A percentile compares a stretch with the other conserved stretches of the same genome.
Evolutionary conservation across 176 grass and related monocot genomes (phyloP).

Genomic region (Musa acuminata): DNA sequence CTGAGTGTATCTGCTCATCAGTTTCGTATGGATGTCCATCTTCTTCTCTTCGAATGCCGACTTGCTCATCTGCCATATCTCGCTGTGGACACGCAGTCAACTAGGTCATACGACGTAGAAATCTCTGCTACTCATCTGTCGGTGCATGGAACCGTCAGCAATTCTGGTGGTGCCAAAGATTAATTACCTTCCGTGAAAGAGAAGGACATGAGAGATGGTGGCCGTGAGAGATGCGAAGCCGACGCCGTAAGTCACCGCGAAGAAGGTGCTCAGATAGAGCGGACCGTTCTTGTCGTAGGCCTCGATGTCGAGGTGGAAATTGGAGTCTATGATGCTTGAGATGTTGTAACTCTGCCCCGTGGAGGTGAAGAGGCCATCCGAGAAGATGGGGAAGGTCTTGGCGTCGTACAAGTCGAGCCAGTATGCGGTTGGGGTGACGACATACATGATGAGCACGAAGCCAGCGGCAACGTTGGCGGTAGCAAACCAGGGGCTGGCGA

Average conservation of each 20-base stretch:
- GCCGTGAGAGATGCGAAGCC: conserved; percentile 81
- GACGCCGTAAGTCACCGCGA: conserved; percentile 61
- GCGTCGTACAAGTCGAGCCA: conserved; percentile 75
- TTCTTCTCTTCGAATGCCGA: conserved; percentile 69
- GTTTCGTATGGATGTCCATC: conserved; percentile 73
- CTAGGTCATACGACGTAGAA: neutral
- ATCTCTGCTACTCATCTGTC: too few species aligned
- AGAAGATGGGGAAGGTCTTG: conserved; percentile 75
- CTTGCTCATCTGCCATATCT: conserved; percentile 78
- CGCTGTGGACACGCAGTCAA: conserved; percentile 25
- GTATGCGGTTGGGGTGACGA: conserved; percentile 55
- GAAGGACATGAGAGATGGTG: conserved; percentile 64
- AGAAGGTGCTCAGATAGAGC: conserved; percentile 78
- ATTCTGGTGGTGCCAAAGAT: too few species aligned
- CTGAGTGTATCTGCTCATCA: conserved; percentile 78
- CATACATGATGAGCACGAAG: conserved; percentile 64
- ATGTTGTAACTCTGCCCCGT: conserved; percentile 68
- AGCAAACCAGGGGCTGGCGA: conserved; percentile 95
- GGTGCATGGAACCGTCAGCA: too few species aligned
- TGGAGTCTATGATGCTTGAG: conserved; percentile 52
- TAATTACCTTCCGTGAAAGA: conserved; percentile 81
- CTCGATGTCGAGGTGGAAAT: conserved; percentile 62
- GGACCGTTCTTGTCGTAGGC: conserved; percentile 61
- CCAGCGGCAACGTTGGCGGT: conserved; percentile 73
- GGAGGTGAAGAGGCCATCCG: conserved; percentile 51